A percentile compares a stretch with the other conserved stretches of the same genome.
These are phyloP conservation scores for Centaurea solstitialis DNA, from an alignment of 129 eudicot genomes.

Conservation along the genomic window DNA sequence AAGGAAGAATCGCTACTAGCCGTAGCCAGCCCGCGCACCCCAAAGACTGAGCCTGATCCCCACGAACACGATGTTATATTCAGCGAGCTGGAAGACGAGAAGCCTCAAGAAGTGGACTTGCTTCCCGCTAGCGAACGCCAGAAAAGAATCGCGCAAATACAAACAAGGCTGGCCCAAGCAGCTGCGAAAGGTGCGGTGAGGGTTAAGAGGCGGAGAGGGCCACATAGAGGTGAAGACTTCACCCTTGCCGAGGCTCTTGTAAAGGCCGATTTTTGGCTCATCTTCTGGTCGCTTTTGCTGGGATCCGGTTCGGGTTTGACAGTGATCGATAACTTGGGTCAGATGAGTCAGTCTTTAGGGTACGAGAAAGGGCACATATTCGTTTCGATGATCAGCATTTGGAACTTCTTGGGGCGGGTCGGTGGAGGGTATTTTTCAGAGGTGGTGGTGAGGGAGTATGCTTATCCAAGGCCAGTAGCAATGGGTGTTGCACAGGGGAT, in stretches of 20 bases:
- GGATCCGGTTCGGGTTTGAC: slow-evolving; percentile 99
- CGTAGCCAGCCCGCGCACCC: slow-evolving; percentile 50
- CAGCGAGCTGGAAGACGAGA: slow-evolving; percentile 96
- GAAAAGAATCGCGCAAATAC: slow-evolving; percentile 77
- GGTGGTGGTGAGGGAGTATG: slow-evolving; percentile 69
- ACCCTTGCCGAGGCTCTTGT: slow-evolving; percentile 82
- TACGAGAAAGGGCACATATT: slow-evolving; percentile 81
- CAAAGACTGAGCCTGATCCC: slow-evolving; percentile 40
- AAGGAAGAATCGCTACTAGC: slow-evolving; percentile 67
- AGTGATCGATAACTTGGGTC: slow-evolving; percentile 92
- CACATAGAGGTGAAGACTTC: slow-evolving; percentile 96
- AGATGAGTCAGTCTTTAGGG: slow-evolving; percentile 94
- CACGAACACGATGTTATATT: slow-evolving; percentile 76
- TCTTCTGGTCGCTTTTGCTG: slow-evolving; percentile 75
- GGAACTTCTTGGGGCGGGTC: slow-evolving; percentile 97
- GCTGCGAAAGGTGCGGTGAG: slow-evolving; percentile 99
- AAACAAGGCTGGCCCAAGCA: slow-evolving; percentile 83
- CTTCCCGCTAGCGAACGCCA: slow-evolving; percentile 82
- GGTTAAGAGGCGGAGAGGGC: slow-evolving; percentile 75
- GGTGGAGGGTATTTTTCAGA: slow-evolving; percentile 98
- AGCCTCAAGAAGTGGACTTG: slow-evolving; percentile 64
- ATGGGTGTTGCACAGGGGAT: slow-evolving; percentile 80
- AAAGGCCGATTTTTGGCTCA: slow-evolving; percentile 96
- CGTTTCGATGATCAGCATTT: slow-evolving; percentile 97
- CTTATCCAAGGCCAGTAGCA: slow-evolving; percentile 85